Evolutionary conservation across 495 filamentous ascomycete species (phyloP), one percentile per base, ranked within the genome.

Genomic region (Penicillium paradoxum): DNA sequence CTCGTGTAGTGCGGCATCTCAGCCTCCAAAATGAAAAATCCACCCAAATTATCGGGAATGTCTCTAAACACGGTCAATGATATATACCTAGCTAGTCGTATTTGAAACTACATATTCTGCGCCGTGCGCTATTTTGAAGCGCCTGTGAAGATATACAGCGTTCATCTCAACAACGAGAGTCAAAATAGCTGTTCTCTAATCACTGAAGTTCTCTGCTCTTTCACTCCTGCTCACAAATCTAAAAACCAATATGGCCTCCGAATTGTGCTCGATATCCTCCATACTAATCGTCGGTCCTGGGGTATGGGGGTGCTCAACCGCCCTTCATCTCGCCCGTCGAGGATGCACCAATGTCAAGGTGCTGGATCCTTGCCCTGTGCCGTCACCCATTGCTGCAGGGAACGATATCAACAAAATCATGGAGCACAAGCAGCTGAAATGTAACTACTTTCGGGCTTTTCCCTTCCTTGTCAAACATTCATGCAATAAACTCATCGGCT

Each of bases 351-450:
- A 73, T 54, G 67, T 81, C 47, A 75, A 62, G 0, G 77, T 81
- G 13, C 60, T 81, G 2, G 79, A 82, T 56, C 62, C 66, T 6
- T 58, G 74, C 45, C 49, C 57, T 0, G 56, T 79, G 7, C 79
- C 79, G 2, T 79, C 77, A 3, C 63, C 71, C n/a, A 79, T 78
- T 50, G 65, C 75, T 15, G 76, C 78, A 3, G 78, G 78, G 3
- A 82, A 80, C 52, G 79, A 81, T 49, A 57, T 82, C 15, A 82
- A 82, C 44, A 81, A 81, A 49, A 81, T 81, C 46, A 74, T 80
- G 62, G 78, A 82, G 56, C 69, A 72, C 45, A 65, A 63, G 39
- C 67, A 72, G 30, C 21, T 63, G n/a, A 71, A 75, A 68, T 66
- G 78, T 75, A 57, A 18, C 4, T 0, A 4, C 18, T 17, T 21